Evolutionary conservation across 208 protist species (phyloP).

Genomic region (Crithidia sp.): DNA sequence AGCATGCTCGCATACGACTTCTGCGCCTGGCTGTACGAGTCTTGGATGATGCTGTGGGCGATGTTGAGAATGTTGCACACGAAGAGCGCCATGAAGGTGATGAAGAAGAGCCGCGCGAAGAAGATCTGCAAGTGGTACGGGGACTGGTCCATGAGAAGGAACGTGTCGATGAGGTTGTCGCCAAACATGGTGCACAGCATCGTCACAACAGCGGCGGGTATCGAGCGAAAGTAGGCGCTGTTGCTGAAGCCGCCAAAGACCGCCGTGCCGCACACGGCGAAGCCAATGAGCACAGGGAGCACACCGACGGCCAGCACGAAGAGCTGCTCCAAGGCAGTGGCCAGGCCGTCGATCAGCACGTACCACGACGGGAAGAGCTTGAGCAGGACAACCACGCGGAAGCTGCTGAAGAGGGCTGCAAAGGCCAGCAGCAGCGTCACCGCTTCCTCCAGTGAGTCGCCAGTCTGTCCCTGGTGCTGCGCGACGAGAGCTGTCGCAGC

Average conservation of each 20-base stretch:
- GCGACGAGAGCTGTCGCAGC: conserved; percentile 32
- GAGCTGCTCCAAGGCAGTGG: conserved; percentile 46
- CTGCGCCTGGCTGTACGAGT: conserved; percentile 56
- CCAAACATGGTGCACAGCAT: conserved; percentile 65
- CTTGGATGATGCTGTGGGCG: conserved; percentile 68
- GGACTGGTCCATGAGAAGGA: conserved; percentile 58
- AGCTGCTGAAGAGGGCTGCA: conserved; percentile 41
- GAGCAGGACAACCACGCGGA: conserved; percentile 51
- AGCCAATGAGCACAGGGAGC: conserved; percentile 51
- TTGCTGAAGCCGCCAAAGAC: conserved; percentile 47
- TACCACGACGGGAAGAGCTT: conserved; percentile 52
- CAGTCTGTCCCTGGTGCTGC: conserved; percentile 33
- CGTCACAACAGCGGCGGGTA: conserved; percentile 45
- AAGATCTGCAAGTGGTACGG: conserved; percentile 42
- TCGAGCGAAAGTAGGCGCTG: conserved; percentile 38
- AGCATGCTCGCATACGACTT: conserved; percentile 25
- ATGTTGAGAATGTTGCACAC: conserved; percentile 70
- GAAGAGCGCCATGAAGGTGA: conserved; percentile 58
- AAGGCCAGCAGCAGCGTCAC: conserved; percentile 65
- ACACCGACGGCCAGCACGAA: conserved; percentile 48
- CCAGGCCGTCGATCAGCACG: conserved; percentile 51
- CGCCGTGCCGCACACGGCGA: conserved; percentile 51
- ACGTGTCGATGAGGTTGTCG: conserved; percentile 65
- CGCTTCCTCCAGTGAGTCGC: conserved; percentile 34
- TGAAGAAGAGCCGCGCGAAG: conserved; percentile 52